Conservation (phyloP, 2,329 filamentous ascomycete genomes). For the Fusarium sp. region DNA sequence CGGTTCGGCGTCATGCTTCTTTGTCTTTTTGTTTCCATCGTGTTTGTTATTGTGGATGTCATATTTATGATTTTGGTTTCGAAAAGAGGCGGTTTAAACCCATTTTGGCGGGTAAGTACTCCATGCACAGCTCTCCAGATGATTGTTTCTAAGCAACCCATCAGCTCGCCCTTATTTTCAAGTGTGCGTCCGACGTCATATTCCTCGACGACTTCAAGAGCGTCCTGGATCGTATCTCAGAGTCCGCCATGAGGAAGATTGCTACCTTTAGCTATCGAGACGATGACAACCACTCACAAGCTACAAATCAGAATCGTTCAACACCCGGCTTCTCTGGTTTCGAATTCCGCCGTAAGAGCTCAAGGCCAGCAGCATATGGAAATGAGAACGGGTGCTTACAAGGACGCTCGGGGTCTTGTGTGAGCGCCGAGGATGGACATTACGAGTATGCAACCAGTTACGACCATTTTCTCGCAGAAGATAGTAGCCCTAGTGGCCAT, state of each 20-base stretch:
- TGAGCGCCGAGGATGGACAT: not conserved
- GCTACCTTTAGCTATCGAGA: constrained; percentile 13
- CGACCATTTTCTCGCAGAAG: not conserved
- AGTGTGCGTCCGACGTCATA: constrained; percentile 31
- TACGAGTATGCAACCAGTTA: not conserved
- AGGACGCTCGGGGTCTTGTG: not conserved
- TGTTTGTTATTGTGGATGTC: constrained; percentile 19
- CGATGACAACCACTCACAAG: not conserved
- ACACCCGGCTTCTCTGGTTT: not conserved
- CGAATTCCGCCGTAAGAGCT: not conserved
- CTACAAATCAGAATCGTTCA: not conserved
- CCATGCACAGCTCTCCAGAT: not conserved
- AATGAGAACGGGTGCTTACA: not conserved
- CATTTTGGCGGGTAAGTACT: constrained; percentile 22
- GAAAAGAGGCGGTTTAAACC: constrained; percentile 22
- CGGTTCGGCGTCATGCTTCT: constrained; percentile 29
- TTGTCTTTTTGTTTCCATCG: constrained; percentile 18
- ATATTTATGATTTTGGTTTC: constrained; percentile 30
- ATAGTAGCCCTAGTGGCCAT: not conserved
- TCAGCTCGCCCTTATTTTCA: constrained; percentile 25
- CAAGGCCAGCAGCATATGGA: not conserved
- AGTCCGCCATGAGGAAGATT: constrained; percentile 31
- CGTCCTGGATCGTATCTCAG: constrained; percentile 19
- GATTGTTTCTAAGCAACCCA: not conserved
- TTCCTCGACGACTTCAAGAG: constrained; percentile 30